Conservation (phyloP, 108 stramenopile species). For the Skeletonema tropicum region DNA sequence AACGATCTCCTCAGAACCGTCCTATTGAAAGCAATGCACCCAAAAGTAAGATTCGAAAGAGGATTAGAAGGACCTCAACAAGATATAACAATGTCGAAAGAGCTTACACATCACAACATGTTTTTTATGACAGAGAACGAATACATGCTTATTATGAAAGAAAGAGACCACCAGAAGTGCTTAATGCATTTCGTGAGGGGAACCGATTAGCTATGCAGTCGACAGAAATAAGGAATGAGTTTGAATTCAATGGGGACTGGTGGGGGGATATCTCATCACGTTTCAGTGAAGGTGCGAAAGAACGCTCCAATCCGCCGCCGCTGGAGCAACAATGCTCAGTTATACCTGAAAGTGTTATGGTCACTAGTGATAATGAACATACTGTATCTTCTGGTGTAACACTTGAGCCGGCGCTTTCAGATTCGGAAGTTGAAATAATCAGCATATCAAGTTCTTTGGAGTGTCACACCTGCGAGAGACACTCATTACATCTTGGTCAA, state of each 20-base stretch:
- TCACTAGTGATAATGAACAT: background rate
- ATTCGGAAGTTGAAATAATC: background rate
- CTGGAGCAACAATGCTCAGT: background rate
- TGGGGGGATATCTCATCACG: background rate
- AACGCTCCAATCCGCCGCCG: background rate
- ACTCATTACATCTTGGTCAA: background rate
- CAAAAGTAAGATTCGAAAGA: background rate
- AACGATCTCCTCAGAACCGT: background rate
- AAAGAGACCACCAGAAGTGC: background rate
- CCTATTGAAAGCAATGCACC: background rate
- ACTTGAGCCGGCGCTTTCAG: background rate
- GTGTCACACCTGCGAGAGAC: background rate
- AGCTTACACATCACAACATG: background rate
- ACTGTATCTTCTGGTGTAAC: background rate
- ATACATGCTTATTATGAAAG: background rate
- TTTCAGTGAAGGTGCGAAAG: background rate
- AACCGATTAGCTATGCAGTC: background rate
- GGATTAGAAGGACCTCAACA: background rate
- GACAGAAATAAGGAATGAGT: background rate
- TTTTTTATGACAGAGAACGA: too few species aligned
- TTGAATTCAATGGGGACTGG: slow-evolving; percentile 1
- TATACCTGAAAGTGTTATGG: background rate
- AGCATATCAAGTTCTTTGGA: background rate
- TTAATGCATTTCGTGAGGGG: background rate
- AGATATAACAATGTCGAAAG: background rate